A percentile compares a stretch with the other conserved stretches of the same genome.
These are phyloP conservation scores for Fusarium coicis DNA, from an alignment of 2,329 filamentous ascomycete genomes.

Conservation along the genomic window DNA sequence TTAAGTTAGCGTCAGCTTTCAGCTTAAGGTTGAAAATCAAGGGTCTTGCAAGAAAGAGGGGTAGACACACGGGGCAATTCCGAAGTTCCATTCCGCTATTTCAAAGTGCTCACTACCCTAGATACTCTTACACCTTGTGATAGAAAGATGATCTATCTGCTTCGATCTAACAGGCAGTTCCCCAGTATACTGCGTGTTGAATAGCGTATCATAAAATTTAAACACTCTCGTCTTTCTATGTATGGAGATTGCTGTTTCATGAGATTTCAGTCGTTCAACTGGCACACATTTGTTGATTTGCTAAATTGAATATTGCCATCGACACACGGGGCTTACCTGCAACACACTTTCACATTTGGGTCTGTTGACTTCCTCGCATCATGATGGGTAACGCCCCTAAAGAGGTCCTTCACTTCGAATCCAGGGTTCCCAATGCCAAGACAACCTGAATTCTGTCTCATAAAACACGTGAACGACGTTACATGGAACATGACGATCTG, in stretches of 20 bases:
- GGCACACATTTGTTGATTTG: neutral
- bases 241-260: neutral
- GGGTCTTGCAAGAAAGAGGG: too few species aligned
- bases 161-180: neutral
- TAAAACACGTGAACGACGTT: neutral
- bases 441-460: neutral
- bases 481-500: neutral
- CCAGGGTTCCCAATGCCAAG: neutral
- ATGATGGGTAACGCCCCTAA: neutral
- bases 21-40: constrained; percentile 1
- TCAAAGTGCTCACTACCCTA: neutral
- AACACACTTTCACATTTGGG: too few species aligned
- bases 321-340: too few species aligned
- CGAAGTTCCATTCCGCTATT: neutral
- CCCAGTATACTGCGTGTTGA: neutral
- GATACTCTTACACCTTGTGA: too few species aligned
- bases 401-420: neutral
- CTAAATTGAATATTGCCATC: accelerated
- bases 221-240: neutral
- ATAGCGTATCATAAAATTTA: accelerated
- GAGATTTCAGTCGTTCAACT: neutral
- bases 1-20: neutral
- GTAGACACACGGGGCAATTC: neutral
- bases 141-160: neutral
- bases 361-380: neutral